Evolutionary conservation across 495 filamentous ascomycete species (phyloP), one percentile per base, ranked within the genome.

Genomic region (Hypoxylon crocopeplum): DNA sequence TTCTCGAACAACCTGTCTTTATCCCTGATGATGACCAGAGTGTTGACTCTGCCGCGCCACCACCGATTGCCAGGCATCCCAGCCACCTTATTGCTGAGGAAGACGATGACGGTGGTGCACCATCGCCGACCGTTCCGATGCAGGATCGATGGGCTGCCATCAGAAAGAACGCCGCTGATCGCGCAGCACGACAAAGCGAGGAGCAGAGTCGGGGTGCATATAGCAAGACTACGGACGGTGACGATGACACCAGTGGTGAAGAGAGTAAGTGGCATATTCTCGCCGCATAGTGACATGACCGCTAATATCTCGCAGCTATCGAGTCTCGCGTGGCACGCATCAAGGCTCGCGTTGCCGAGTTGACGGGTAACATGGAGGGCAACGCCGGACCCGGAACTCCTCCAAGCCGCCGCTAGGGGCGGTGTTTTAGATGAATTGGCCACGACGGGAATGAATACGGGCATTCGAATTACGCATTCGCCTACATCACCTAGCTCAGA

Each of bases 311-410:
- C 39, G 7, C 55, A 95, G 91, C 92, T 21, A 97, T 98, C 62
- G 94, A 98, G 72, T 90, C 91, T 32, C 89, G 94, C 49, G 94
- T 97, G 54, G 94, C 94, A 29, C 89, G 95, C 49, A 98, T 98
- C 82, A 97, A 97, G 76, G 95, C 95, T 49, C 84, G 94, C 29
- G 95, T 98, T 39, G 94, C 94, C 38, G 91, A 96, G 74, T 73
- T 98, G 66, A 98, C 95, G 10, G 89, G 89, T 55, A 89, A 88
- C 73, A 87, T 90, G 81, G 88, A 94, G 39, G 57, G 63, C 21
- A 52, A 47, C 22, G 45, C 27, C 12, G 40, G 63, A 44, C 70
- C 68, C 38, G 64, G 44, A 56, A 62, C 57, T 37, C 65, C 62
- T 41, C 56, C 64, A 51, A 44, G 44, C 46, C 70, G 70, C 60